phyloP scores from a whole-genome alignment of 345 rosid genomes.

The Aurinia saxatilis region DNA sequence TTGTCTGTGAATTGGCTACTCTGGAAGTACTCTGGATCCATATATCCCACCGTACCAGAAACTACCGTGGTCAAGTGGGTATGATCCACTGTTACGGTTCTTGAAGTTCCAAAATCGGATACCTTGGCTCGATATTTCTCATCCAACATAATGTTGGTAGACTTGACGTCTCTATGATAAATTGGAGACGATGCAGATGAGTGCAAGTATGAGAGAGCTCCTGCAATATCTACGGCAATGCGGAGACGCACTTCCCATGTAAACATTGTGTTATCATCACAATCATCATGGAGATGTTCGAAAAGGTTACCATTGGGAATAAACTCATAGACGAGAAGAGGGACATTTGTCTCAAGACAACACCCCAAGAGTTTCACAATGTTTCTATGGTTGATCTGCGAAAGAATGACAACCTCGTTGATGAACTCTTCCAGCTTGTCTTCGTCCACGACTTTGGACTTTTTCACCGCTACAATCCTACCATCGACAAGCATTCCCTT shows the following conservation, averaged over 20 bases:
- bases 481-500: constrained; percentile 30
- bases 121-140: constrained; percentile 21
- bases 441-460: constrained; percentile 29
- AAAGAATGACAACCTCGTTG: constrained; percentile 38
- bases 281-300: constrained; percentile 28
- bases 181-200: constrained; percentile 30
- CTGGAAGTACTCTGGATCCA: constrained; percentile 26
- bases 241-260: constrained; percentile 32
- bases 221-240: constrained; percentile 33
- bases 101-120: constrained; percentile 22
- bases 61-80: constrained; percentile 19
- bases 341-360: constrained; percentile 41
- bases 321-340: constrained; percentile 35
- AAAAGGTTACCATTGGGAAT: constrained; percentile 29
- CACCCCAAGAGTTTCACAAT: constrained; percentile 39
- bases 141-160: constrained; percentile 38
- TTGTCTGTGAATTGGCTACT: constrained; percentile 37
- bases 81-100: constrained; percentile 19
- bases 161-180: constrained; percentile 40
- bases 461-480: constrained; percentile 34
- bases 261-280: constrained; percentile 4
- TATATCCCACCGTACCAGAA: constrained; percentile 14
- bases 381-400: constrained; percentile 38
- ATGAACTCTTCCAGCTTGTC: constrained; percentile 39
- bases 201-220: constrained; percentile 36